Base-by-base conservation (phyloP, 305 asterid genomes). In the Ruellia speciosa region DNA sequence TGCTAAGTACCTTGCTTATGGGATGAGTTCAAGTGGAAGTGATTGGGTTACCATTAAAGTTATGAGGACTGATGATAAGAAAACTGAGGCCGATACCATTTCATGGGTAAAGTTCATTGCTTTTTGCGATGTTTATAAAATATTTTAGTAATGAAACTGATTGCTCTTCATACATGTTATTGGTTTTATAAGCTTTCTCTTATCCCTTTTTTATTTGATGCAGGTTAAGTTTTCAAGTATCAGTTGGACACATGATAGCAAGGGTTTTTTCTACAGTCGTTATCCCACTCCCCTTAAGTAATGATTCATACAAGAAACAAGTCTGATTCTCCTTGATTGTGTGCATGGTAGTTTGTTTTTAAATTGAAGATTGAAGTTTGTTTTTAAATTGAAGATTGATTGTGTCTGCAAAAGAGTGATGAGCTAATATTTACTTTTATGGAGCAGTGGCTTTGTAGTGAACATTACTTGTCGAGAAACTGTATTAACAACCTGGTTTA, bases 41-140 rank as follows among this genome's bases (percentile, higher is more conserved):
- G 97, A 93, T 69, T 93, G 99, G 97, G 90, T 88, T 33, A 93
- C 94, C 59, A 70, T 86, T 57, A 86, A 79, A 69, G 88, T 93
- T 51, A 72, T 84, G 86, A 73, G 76, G 56, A 66, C 84, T 62
- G 85, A 83, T 47, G 90, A 84, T 70, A 92, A 81, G 69, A 52
- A 14, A 31, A 70, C 61, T 5, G 81, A 70, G 79, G 74, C 83
- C 16, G 96, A 92, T 73, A 74, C 78, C 41, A 61, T 88, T 69
- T 88, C 95, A 18, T 92, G 96, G 97, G 99, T 88, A 78, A 68
- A 51, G 46, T 43, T 59, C 52, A 10, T 24, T 1, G 16, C 54
- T 33, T 56, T 47, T 37, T 37, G 11, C 9, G 41, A 10, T 37
- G 41, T 37, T 37, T 10, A 24, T 24, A 24, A 24, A 2, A 24